Base-by-base conservation (phyloP, 1,284 basidiomycete species). In the Fomitopsis schrenkii region DNA sequence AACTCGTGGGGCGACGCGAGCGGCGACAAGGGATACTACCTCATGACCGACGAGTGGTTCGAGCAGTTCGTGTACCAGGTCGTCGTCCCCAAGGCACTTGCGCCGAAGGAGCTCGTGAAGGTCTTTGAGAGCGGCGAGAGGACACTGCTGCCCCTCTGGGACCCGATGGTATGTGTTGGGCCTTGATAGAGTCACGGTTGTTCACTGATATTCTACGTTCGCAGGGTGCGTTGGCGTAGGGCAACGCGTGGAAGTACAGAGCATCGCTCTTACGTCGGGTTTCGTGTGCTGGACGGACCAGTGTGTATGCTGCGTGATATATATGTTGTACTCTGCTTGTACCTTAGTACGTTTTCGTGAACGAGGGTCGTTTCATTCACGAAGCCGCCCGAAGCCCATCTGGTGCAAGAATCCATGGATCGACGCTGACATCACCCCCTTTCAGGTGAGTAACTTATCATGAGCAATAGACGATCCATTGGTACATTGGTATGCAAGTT, bases 1-100 rank as follows among this genome's bases (percentile, higher is more conserved):
- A 98, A 98, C 79, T 91, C 88, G 9, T 98, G 96, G 97, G 91
- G 93, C 28, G 84, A 88, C n/a, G 79, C 79, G 0, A 82, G 81
- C 0, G 93, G 96, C 22, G 83, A 94, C 66, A 89, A 95, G 69
- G 96, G 95, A 2, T 98, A 89, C 77, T 95, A 93, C 77, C 87
- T 97, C 67, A 97, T 97, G 93, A 91, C 87, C 52, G 90, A 92
- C 64, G 80, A 79, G 46, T 98, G 96, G 96, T 98, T 98, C 76
- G 86, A 91, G 63, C 82, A 98, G 87, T 93, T 86, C 71, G 90
- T 93, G 38, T 95, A 93, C 76, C 94, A 95, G 74, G 85, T 96
- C 35, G 95, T 97, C 10, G 85, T 94, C 8, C 93, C 93, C 40
- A 90, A 88, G 73, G 81, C 83, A 42, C 75, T 95, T 61, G 91